Base-by-base conservation (phyloP, 179 eudicot genomes). In the Spinacia oleracea region DNA sequence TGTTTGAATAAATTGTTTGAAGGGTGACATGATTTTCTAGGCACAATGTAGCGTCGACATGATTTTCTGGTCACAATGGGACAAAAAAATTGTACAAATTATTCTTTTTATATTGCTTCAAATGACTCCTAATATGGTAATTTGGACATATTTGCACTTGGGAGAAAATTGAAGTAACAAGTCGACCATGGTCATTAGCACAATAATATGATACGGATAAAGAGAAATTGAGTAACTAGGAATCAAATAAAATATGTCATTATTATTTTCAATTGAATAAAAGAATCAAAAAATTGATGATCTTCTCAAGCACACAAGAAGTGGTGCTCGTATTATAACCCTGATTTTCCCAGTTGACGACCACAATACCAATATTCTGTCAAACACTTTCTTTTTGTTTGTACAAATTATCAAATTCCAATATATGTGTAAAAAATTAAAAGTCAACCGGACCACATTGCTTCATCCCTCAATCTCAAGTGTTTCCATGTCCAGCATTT, bases 391-490 rank as follows among this genome's bases (percentile, higher is more conserved):
- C 27, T 45, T 25, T 70, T 25, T 70, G 6, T 23, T 25, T 70
- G 16, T 69, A 42, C 32, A 40, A 21, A 3, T 40, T 0, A n/a
- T 68, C 51, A 4, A 15, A 43, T 27, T 46, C 32, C 32, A n/a
- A 21, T 46, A 9, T n/a, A n/a, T n/a, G n/a, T 12, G 18, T 21
- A 42, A 8, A 15, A 34, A 45, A 1, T 0, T 21, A 18, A 35
- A 34, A 68, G 8, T 46, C 73, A 70, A 70, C 35, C 58, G 38
- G 56, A 70, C 73, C 59, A 46, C 31, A 15, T 11, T 71, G 74
- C 74, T 71, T 71, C 74, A 71, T 71, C 59, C 55, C 42, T 45
- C 73, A 70, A 43, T 5, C 9, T 59, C 32, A 59, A 59, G 0
- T 9, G 1, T 23, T 23, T 59, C 64, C 9, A 51, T 23, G 29